phyloP scores from a whole-genome alignment of 1,139 yeast genomes.

The Lodderomyces oxycetoniae region DNA sequence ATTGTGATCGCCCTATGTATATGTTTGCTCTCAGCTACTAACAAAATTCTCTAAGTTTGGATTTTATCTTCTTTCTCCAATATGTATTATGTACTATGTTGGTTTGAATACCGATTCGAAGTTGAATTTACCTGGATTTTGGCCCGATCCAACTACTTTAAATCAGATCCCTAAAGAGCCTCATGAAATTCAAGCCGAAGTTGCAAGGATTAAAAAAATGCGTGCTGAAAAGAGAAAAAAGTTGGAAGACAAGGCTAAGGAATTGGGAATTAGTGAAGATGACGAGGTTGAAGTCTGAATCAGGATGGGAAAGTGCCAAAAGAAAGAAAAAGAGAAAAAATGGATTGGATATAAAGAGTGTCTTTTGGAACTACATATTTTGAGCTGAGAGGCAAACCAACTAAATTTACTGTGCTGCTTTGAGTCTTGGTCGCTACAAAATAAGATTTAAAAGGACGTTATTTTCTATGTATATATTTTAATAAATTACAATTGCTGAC shows the following conservation, averaged over 20 bases:
- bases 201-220: conserved; percentile 78
- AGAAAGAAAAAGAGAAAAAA: neutral
- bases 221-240: conserved; percentile 67
- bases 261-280: conserved; percentile 54
- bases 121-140: conserved; percentile 89
- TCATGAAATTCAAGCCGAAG: conserved; percentile 84
- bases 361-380: no score
- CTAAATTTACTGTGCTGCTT: no score
- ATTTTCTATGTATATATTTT: no score
- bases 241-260: conserved; percentile 67
- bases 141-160: conserved; percentile 94
- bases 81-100: conserved; percentile 84
- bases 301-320: neutral
- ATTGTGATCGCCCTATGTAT: no score
- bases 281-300: conserved; percentile 17
- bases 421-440: no score
- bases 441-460: no score
- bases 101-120: conserved; percentile 87
- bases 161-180: conserved; percentile 91
- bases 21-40: conserved; percentile 20
- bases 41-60: conserved; percentile 52
- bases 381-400: no score
- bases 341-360: no score
- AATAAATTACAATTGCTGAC: no score
- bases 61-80: conserved; percentile 80